Evolutionary conservation across 768 basidiomycete genomes (phyloP).

Genomic region (Leccinum rimulosum): DNA sequence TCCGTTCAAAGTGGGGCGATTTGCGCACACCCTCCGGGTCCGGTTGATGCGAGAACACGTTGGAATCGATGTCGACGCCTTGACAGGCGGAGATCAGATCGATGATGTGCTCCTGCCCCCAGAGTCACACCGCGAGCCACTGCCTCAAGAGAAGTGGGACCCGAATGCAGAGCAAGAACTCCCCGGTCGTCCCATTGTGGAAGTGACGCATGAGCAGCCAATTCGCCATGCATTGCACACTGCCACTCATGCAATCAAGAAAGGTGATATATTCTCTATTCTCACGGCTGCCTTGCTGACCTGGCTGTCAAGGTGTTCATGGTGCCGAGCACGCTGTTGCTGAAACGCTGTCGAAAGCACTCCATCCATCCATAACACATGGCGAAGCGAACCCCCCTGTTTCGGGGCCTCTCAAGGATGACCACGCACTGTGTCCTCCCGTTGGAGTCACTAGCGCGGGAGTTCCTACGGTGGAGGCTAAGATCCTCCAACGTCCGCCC

Average conservation of each 20-base stretch:
- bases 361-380: constrained; percentile 33
- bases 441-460: constrained; percentile 60
- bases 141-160: constrained; percentile 62
- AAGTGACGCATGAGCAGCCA: constrained; percentile 39
- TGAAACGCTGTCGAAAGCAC: constrained; percentile 33
- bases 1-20: constrained; percentile 94
- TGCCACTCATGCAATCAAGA: constrained; percentile 38
- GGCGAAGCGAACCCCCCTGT: neutral
- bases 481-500: constrained; percentile 48
- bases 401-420: constrained; percentile 37
- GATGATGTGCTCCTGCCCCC: constrained; percentile 45
- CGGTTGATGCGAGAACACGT: constrained; percentile 96
- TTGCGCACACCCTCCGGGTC: constrained; percentile 90
- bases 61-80: constrained; percentile 89
- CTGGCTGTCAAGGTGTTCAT: constrained; percentile 37
- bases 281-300: constrained; percentile 2
- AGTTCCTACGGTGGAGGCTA: constrained; percentile 72
- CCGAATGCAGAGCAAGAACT: constrained; percentile 65
- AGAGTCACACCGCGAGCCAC: constrained; percentile 41
- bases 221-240: constrained; percentile 35
- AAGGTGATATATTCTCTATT: constrained; percentile 43
- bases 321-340: constrained; percentile 39
- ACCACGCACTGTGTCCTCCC: constrained; percentile 51
- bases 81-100: constrained; percentile 68
- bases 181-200: constrained; percentile 42